Conservation (phyloP, 352 stramenopile genomes). For the Phytopythium chamaehyphon region DNA sequence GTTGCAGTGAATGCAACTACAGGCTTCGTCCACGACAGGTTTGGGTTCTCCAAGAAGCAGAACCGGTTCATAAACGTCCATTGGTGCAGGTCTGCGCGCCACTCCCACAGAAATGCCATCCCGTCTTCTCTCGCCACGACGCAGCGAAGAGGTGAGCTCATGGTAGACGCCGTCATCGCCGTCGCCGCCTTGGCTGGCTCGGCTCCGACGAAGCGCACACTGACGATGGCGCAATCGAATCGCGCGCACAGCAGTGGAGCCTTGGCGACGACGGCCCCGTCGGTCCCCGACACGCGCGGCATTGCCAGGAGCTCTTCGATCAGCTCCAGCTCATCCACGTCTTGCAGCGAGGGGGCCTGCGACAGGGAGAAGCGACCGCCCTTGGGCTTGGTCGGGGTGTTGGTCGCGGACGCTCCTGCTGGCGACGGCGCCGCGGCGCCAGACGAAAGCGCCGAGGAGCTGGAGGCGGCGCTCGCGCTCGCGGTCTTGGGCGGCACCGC, state of each 20-base stretch:
- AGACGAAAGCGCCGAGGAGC: neutral
- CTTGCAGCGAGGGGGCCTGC: conserved; percentile 16
- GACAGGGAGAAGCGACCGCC: neutral
- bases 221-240: conserved; percentile 68
- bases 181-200: conserved; percentile 7
- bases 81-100: conserved; percentile 66
- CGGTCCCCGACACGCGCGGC: conserved; percentile 43
- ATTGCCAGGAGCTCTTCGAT: conserved; percentile 66
- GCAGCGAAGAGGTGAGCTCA: conserved; percentile 43
- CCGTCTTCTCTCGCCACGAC: conserved; percentile 75
- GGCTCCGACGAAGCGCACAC: conserved; percentile 34
- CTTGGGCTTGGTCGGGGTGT: conserved; percentile 3
- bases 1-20: conserved; percentile 56
- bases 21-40: conserved; percentile 75
- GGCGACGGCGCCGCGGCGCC: neutral
- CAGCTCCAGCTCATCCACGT: conserved; percentile 64
- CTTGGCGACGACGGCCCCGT: conserved; percentile 60
- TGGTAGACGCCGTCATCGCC: conserved; percentile 4
- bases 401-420: neutral
- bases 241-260: conserved; percentile 63
- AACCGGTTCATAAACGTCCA: conserved; percentile 84
- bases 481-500: conserved; percentile 44
- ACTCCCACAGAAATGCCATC: conserved; percentile 83
- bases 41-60: conserved; percentile 77
- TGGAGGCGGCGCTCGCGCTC: conserved; percentile 22